Percentiles rank a stretch among this genome's conserved stretches.
Evolutionary conservation across 2,329 filamentous ascomycete genomes (phyloP).

Genomic region (Beauveria brongniartii): DNA sequence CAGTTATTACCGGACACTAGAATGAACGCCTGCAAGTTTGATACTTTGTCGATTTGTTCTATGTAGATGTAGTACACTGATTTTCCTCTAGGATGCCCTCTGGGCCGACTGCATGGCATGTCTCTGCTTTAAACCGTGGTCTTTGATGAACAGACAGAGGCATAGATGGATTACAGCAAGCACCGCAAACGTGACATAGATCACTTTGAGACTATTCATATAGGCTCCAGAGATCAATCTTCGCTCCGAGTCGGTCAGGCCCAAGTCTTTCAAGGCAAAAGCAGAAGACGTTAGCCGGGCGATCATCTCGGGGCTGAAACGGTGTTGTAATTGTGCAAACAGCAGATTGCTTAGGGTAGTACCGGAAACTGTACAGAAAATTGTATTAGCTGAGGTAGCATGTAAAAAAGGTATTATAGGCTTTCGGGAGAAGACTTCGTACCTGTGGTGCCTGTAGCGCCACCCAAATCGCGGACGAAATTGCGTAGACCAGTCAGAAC

Average conservation of each 20-base stretch:
- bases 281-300: neutral
- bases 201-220: neutral
- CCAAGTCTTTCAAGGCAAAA: slow-evolving; percentile 4
- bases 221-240: neutral
- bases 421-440: neutral
- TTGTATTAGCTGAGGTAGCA: neutral
- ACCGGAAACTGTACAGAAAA: neutral
- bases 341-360: neutral
- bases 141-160: neutral
- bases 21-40: neutral
- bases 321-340: neutral
- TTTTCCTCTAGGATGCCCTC: neutral
- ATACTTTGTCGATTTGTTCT: neutral
- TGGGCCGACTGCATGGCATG: neutral
- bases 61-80: neutral
- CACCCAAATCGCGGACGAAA: slow-evolving; percentile 1
- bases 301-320: neutral
- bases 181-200: neutral
- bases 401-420: too few relatives aligned
- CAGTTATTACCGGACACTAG: neutral
- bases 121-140: neutral
- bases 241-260: neutral
- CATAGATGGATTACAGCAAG: neutral
- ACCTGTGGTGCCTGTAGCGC: slow-evolving; percentile 3
- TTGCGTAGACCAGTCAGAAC: neutral